A percentile compares a stretch with the other conserved stretches of the same genome.
Conservation (phyloP, 257 asterid species). For the Thymus mandschuricus region DNA sequence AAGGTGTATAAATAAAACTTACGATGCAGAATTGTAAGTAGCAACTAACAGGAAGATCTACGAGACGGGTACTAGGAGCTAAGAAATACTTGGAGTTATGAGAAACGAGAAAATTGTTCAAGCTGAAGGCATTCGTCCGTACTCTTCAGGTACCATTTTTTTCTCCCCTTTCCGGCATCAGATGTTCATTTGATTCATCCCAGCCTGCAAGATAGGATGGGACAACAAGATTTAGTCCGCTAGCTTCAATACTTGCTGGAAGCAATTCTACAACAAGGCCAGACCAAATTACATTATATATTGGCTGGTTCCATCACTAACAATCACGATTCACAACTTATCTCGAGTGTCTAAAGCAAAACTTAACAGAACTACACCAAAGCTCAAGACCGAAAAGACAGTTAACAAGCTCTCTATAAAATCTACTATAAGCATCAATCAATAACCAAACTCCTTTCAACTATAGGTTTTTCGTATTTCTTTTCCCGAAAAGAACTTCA, state of each 20-base stretch:
- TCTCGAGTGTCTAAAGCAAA: conserved; percentile 3
- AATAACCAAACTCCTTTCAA: background rate
- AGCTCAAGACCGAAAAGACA: conserved; percentile 7
- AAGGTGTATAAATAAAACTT: conserved; percentile 21
- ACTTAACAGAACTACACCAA: background rate
- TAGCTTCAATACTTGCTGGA: conserved; percentile 17
- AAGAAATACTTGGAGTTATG: conserved; percentile 20
- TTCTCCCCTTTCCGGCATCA: conserved; percentile 24
- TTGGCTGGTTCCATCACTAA: background rate
- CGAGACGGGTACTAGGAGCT: background rate
- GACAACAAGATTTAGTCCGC: conserved; percentile 13
- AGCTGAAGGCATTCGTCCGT: background rate
- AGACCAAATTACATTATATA: conserved; percentile 2
- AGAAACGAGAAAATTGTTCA: conserved; percentile 3
- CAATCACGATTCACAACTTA: conserved; percentile 9
- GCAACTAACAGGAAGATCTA: conserved; percentile 11
- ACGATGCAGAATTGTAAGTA: conserved; percentile 15
- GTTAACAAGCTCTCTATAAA: background rate
- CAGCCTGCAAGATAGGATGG: conserved; percentile 42
- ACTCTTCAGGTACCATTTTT: conserved; percentile 14
- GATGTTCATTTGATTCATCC: conserved; percentile 45
- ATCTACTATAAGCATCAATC: background rate
- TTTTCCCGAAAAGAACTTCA: background rate
- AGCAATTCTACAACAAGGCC: conserved; percentile 6
- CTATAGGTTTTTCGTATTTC: background rate